Evolutionary conservation across 2,329 filamentous ascomycete genomes (phyloP), one percentile per base, ranked within the genome.

Genomic region (Thielaviopsis musarum): DNA sequence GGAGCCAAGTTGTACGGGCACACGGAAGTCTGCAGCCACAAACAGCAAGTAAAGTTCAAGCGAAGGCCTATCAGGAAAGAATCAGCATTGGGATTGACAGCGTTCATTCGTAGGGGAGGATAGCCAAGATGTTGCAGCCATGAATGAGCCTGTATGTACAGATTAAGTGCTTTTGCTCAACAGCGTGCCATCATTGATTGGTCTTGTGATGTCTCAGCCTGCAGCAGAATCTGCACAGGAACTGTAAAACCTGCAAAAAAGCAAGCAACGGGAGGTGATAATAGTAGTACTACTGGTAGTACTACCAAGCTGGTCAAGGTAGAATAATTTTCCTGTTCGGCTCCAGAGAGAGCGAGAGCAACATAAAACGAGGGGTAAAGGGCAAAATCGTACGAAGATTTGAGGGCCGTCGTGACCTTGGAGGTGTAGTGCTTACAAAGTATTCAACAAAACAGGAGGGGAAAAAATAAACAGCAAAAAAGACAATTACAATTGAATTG

Each of bases 321-420:
- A 34, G 30, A 34, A 34, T 34, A 3, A 2, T 9, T 12, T 34
- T 34, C 30, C 30, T 12, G 30, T 34, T 12, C 30, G 30, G 30
- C 30, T 34, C 30, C 30, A 34, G 30, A 34, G 10, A 17, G 19
- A 45, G 7, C 17, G 4, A 53, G 21, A n/a, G n/a, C 15, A 52
- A 30, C 34, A 54, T 19, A 54, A 12, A 48, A 52, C 49, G 56
- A 41, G 48, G 30, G 49, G 48, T 19, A 34, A 34, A 34, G 30
- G 30, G 7, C 10, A 52, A 53, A 58, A 53, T 52, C 56, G 49
- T 58, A 53, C 56, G 21, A 53, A 58, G 10, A 53, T 24, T 53
- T 17, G 30, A 34, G 10, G 7, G 10, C 30, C 30, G 30, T 10
- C 30, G 30, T 34, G 10, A 34, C 30, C 30, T 34, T 34, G 10